phyloP scores from a whole-genome alignment of 164 flowering plant species.

The Vitis rotundifolia region DNA sequence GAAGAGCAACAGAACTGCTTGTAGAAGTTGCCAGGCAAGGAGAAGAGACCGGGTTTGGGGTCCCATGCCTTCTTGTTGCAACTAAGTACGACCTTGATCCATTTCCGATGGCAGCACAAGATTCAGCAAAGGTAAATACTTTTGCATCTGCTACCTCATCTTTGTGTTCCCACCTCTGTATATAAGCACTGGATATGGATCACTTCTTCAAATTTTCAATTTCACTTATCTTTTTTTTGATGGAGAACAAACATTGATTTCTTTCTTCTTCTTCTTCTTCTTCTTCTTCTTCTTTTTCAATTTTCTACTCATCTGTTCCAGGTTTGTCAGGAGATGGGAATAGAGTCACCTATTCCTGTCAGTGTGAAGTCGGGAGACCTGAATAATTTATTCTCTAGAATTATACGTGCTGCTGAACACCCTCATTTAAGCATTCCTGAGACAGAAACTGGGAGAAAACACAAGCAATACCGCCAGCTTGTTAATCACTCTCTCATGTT shows the following conservation, averaged over 20 bases:
- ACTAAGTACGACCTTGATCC: constrained; percentile 30
- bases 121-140: constrained; percentile 46
- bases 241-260: too few relatives aligned
- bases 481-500: constrained; percentile 43
- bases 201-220: not conserved
- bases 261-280: not conserved
- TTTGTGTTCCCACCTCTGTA: not conserved
- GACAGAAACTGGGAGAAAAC: constrained; percentile 44
- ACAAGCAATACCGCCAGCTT: constrained; percentile 38
- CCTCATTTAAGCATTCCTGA: constrained; percentile 61
- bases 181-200: not conserved
- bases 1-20: constrained; percentile 31
- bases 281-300: not conserved
- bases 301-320: constrained; percentile 6
- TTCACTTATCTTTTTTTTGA: not conserved
- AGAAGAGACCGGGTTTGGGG: constrained; percentile 31
- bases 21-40: constrained; percentile 28
- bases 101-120: constrained; percentile 24
- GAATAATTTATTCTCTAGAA: constrained; percentile 37
- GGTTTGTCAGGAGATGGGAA: constrained; percentile 50
- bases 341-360: constrained; percentile 51
- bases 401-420: constrained; percentile 46
- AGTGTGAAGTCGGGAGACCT: constrained; percentile 39
- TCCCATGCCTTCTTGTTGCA: constrained; percentile 38
- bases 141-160: not conserved